Evolutionary conservation across 1,139 yeast species (phyloP), one percentile per base, ranked within the genome.

Genomic region (Zhuliangozyma blackwelliae): DNA sequence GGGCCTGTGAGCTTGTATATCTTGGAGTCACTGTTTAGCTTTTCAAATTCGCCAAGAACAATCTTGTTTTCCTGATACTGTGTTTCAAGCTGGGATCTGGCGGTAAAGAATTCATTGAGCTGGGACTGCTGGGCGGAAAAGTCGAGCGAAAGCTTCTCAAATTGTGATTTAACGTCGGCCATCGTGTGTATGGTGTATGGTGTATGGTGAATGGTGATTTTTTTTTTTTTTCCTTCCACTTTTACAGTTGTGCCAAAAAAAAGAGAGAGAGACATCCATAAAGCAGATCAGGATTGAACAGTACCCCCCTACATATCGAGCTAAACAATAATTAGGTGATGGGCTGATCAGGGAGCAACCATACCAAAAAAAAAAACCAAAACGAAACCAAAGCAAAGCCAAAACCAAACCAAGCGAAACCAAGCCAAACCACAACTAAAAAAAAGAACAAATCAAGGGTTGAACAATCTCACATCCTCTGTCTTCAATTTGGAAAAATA

Each of bases 1-100:
- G 96, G 96, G 1, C 98, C 98, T 16, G 92, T 85, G 47, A 90
- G 72, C 60, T 92, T 92, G 65, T 78, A 92, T 28, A 92, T 82
- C 50, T 84, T 85, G 12, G 94, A 73, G 29, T 62, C 65, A 33
- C 72, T 78, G 46, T 77, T 68, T 45, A 89, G 63, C 36, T 63
- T 59, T 16, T 71, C 75, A 52, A 92, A 85, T 60, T 92, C 97
- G 28, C 77, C 80, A 50, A 81, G 71, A n/a, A 92, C 98, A 36
- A 92, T 89, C 54, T 82, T 82, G 62, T 90, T 90, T 59, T 92
- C 98, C 60, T 92, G 97, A 49, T 63, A 75, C 56, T 84, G 94
- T 1, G 92, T 82, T 53, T 84, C 94, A 31, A 84, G 65, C 50
- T 77, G 74, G 37, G 84, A 85, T 54, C 94, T 75, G 7, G 83